Conservation (phyloP, 148 eudicot genomes). For the Vaccinium darrowii region DNA sequence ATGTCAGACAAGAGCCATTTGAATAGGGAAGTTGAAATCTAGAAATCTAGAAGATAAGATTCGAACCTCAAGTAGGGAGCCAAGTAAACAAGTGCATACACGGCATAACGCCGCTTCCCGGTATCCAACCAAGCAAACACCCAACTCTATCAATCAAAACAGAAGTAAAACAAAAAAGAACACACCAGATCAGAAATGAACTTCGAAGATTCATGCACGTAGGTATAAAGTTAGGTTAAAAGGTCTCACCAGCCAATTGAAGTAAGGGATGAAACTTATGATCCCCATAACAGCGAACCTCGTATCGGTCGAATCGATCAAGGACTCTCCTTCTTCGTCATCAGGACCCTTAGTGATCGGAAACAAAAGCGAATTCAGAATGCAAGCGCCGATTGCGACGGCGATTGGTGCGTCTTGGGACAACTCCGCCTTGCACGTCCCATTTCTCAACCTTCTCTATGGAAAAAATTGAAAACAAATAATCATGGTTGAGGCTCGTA, state of each 20-base stretch:
- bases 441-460: conserved; percentile 30
- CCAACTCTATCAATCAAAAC: conserved; percentile 58
- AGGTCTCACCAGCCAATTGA: conserved; percentile 87
- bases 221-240: background rate
- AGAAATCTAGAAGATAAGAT: background rate
- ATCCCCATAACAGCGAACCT: conserved; percentile 83
- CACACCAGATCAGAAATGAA: background rate
- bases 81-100: conserved; percentile 82
- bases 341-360: conserved; percentile 31
- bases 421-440: conserved; percentile 61
- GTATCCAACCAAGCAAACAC: conserved; percentile 92
- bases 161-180: background rate
- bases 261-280: conserved; percentile 88
- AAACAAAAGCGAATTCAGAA: conserved; percentile 66
- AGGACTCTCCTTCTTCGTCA: conserved; percentile 39
- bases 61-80: conserved; percentile 84
- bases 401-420: conserved; percentile 67
- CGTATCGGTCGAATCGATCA: conserved; percentile 60
- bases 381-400: conserved; percentile 75
- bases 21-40: background rate
- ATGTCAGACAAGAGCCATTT: background rate
- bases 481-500: too few species aligned
- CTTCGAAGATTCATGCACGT: background rate
- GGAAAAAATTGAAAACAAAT: background rate
- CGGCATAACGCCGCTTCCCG: conserved; percentile 69